These are phyloP conservation scores for Chaetomium tenue DNA, from an alignment of 495 filamentous ascomycete genomes.

Conservation along the genomic window DNA sequence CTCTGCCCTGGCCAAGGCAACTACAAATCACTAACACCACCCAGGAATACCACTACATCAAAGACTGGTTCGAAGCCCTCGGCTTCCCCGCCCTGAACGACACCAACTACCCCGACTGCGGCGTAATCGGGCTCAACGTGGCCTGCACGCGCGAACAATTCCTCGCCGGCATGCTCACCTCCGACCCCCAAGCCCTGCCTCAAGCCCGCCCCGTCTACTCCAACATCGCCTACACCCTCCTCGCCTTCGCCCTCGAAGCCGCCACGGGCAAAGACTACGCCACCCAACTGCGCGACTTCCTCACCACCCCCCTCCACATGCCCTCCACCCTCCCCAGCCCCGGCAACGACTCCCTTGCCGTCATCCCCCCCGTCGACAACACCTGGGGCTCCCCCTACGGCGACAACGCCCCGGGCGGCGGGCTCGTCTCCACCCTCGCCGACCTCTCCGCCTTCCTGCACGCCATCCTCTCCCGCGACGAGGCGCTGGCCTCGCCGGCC, in stretches of 20 bases:
- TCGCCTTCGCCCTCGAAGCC: neutral
- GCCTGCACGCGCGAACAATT: neutral
- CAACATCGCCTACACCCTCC: slow-evolving; percentile 11
- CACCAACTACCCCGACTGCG: slow-evolving; percentile 1
- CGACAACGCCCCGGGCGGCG: slow-evolving; percentile 28
- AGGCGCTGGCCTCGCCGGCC: slow-evolving; percentile 9
- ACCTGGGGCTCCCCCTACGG: slow-evolving; percentile 23
- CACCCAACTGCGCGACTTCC: slow-evolving; percentile 36
- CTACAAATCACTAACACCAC: neutral
- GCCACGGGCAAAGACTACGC: slow-evolving; percentile 8
- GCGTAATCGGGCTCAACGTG: slow-evolving; percentile 6
- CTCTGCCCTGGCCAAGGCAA: too few species aligned
- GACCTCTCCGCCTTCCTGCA: slow-evolving; percentile 41
- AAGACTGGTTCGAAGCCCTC: slow-evolving; percentile 2
- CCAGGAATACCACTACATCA: slow-evolving; percentile 13
- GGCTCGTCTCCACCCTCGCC: slow-evolving; percentile 42
- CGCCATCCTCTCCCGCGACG: slow-evolving; percentile 22
- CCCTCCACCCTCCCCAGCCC: slow-evolving; percentile 31
- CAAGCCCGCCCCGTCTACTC: slow-evolving; percentile 13
- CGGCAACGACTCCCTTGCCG: slow-evolving; percentile 23
- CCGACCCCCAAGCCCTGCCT: neutral
- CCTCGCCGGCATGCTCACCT: neutral
- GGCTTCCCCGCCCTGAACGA: slow-evolving; percentile 10
- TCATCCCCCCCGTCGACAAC: slow-evolving; percentile 31
- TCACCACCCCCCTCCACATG: slow-evolving; percentile 45